Conservation (phyloP, 495 filamentous ascomycete genomes). For the Durotheca rogersii region DNA sequence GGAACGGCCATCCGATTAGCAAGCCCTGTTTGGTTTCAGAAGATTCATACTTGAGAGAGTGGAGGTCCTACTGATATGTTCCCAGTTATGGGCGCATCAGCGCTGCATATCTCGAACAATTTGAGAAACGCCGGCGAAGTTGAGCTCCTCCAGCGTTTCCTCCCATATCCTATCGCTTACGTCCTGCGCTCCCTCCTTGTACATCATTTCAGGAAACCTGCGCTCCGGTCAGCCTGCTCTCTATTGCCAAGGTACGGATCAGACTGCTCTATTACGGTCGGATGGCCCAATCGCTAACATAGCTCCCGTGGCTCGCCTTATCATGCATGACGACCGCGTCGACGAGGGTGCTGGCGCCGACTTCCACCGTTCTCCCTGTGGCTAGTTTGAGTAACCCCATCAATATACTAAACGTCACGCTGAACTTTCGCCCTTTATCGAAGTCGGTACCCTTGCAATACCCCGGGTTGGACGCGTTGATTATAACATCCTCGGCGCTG, state of each 20-base stretch:
- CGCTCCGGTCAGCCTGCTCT: background rate
- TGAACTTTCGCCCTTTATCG: conserved; percentile 18
- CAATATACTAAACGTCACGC: conserved; percentile 4
- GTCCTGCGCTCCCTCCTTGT: conserved; percentile 42
- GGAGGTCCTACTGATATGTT: too few relatives aligned
- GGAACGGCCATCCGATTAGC: too few relatives aligned
- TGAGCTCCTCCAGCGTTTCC: conserved; percentile 49
- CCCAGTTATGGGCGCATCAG: background rate
- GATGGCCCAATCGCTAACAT: conserved; percentile 46
- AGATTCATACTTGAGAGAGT: too few relatives aligned
- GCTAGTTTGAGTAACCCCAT: conserved; percentile 29
- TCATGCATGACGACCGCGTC: conserved; percentile 44
- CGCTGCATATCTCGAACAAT: conserved; percentile 34
- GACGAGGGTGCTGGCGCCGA: conserved; percentile 41
- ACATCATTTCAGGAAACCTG: conserved; percentile 29
- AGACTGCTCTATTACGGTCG: conserved; percentile 36
- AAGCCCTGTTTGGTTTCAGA: too few relatives aligned
- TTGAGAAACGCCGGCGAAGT: conserved; percentile 39
- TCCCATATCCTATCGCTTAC: conserved; percentile 43
- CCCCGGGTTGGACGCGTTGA: conserved; percentile 52
- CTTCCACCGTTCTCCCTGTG: conserved; percentile 33
- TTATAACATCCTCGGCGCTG: conserved; percentile 42
- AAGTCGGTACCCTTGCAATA: conserved; percentile 42
- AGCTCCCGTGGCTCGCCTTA: conserved; percentile 48
- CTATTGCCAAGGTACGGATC: background rate